Conservation (phyloP, 495 filamentous ascomycete species). For the Beverwykella pulmonaria region DNA sequence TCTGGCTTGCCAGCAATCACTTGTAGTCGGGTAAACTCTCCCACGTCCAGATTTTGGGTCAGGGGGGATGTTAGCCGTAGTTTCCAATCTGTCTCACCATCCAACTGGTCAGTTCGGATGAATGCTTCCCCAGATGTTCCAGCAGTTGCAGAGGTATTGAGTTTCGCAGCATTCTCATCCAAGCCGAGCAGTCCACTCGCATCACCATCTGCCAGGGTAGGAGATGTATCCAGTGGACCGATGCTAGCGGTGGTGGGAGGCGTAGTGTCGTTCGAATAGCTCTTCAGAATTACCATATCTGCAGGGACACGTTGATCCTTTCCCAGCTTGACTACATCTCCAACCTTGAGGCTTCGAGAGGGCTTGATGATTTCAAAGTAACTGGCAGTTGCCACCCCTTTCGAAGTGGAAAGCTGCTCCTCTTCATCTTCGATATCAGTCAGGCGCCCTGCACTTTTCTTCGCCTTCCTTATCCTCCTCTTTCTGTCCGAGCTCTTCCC, state of each 20-base stretch:
- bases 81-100: conserved; percentile 99
- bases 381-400: conserved; percentile 46
- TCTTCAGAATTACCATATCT: conserved; percentile 91
- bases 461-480: conserved; percentile 23
- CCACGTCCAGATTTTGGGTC: conserved; percentile 70
- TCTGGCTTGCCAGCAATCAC: conserved; percentile 87
- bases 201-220: conserved; percentile 50
- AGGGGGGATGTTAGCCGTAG: conserved; percentile 81
- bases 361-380: conserved; percentile 71
- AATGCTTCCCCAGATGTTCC: conserved; percentile 79
- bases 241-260: conserved; percentile 35
- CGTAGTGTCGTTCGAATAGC: conserved; percentile 64
- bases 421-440: conserved; percentile 50
- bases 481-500: conserved; percentile 33
- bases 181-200: not conserved
- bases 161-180: not conserved
- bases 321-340: conserved; percentile 86
- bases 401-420: conserved; percentile 45
- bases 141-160: not conserved
- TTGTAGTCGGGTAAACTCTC: conserved; percentile 70
- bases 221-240: conserved; percentile 39
- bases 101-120: conserved; percentile 95
- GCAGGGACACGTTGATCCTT: conserved; percentile 93
- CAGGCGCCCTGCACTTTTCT: conserved; percentile 41
- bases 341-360: conserved; percentile 88